Percentiles rank a stretch among this genome's conserved stretches.
Conservation (phyloP, 495 filamentous ascomycete genomes). For the Penicillium turbatum region DNA sequence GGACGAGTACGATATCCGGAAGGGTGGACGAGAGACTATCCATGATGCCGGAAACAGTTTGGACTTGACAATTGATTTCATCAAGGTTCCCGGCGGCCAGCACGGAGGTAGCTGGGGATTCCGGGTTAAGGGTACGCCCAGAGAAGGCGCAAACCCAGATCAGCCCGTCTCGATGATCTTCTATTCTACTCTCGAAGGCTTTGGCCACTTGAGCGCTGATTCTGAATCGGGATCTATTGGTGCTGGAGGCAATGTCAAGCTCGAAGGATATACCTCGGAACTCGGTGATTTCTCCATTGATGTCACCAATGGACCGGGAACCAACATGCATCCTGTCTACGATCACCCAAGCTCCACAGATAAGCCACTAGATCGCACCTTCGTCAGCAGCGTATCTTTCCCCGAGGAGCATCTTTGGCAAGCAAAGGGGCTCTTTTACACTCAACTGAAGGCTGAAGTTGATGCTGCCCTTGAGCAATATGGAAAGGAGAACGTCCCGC, state of each 20-base stretch:
- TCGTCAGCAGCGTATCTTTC: conserved; percentile 67
- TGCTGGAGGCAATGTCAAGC: conserved; percentile 65
- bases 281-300: conserved; percentile 83
- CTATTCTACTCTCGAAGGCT: conserved; percentile 74
- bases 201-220: conserved; percentile 59
- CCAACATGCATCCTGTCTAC: conserved; percentile 57
- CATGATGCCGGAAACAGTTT: conserved; percentile 82
- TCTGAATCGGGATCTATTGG: conserved; percentile 52
- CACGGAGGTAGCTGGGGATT: conserved; percentile 92
- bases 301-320: conserved; percentile 63
- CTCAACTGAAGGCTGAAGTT: conserved; percentile 71
- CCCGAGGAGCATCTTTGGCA: conserved; percentile 77
- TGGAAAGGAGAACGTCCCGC: conserved; percentile 67
- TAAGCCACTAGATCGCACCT: conserved; percentile 69
- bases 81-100: conserved; percentile 85
- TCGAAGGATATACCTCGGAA: conserved; percentile 66
- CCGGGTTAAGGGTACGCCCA: conserved; percentile 76
- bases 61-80: conserved; percentile 86
- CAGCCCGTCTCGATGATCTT: conserved; percentile 76
- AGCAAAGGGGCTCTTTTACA: conserved; percentile 72
- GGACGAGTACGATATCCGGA: conserved; percentile 89
- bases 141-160: conserved; percentile 58
- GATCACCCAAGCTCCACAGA: conserved; percentile 61
- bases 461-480: conserved; percentile 64
- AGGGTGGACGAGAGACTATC: conserved; percentile 82